Conservation (phyloP, 495 filamentous ascomycete genomes). For the Aspergillus biplanus region DNA sequence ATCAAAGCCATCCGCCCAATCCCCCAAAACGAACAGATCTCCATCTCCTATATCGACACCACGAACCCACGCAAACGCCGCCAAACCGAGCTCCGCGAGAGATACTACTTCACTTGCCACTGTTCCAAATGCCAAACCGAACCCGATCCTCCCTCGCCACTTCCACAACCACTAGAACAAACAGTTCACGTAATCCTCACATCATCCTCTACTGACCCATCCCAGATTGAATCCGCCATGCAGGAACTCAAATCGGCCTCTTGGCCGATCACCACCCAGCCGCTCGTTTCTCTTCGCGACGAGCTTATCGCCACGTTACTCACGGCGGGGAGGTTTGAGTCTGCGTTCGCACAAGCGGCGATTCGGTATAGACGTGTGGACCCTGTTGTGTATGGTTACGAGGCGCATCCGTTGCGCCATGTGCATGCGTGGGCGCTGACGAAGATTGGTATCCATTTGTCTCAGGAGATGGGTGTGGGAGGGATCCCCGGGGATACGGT, state of each 20-base stretch:
- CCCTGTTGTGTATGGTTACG: conserved; percentile 34
- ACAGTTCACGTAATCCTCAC: conserved; percentile 34
- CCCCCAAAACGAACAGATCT: conserved; percentile 61
- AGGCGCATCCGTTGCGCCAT: conserved; percentile 46
- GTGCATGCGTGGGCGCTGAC: conserved; percentile 48
- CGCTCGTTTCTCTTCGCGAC: conserved; percentile 44
- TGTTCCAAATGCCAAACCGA: conserved; percentile 58
- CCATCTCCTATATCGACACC: conserved; percentile 69
- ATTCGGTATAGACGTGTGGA: conserved; percentile 45
- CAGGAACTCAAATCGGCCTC: conserved; percentile 22
- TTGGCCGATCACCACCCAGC: conserved; percentile 45
- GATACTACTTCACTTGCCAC: conserved; percentile 68
- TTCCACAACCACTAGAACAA: conserved; percentile 23
- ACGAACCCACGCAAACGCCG: conserved; percentile 53
- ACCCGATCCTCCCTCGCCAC: conserved; percentile 15
- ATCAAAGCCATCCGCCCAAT: conserved; percentile 53
- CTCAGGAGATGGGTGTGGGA: conserved; percentile 30
- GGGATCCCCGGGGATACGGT: conserved; percentile 20
- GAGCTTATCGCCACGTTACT: conserved; percentile 41
- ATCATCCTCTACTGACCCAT: conserved; percentile 15
- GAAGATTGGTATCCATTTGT: conserved; percentile 42
- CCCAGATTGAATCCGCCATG: conserved; percentile 30
- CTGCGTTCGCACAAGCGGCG: conserved; percentile 44
- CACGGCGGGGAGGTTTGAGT: conserved; percentile 31
- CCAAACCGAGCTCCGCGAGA: conserved; percentile 53